Base-by-base conservation (phyloP, 2,329 filamentous ascomycete species). In the Xylariaceae sp. region DNA sequence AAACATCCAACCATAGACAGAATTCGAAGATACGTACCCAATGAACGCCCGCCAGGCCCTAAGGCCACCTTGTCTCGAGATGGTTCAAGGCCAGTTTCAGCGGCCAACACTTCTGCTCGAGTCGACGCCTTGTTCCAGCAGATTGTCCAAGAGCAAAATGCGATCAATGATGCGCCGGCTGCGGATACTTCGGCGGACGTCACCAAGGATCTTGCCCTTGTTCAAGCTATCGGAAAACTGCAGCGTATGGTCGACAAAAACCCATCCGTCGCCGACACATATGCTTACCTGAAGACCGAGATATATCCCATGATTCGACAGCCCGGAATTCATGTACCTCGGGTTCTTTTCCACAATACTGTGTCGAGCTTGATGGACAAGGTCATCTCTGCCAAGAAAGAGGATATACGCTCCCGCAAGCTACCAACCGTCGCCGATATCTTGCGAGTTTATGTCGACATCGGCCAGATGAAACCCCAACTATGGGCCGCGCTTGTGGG, bases 381-480 rank as follows among this genome's bases (percentile, higher is more conserved):
- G 37, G 59, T 77, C 6, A 59, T 68, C 21, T 50, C 49, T 4
- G 71, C 70, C 40, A 76, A 76, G 57, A 62, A 66, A 40, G 54
- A 54, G 1, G 66, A 74, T 51, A 71, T 73, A 37, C 57, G 65
- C 10, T 62, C 65, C 2, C 50, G 60, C 16, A 52, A 57, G 2
- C 67, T 79, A 43, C 76, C 76, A 3, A 65, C 70, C 20, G 69
- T 75, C n/a, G 65, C 73, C 26, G 70, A 73, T 14, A 74, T 77
- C 44, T 75, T 72, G 26, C 68, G 72, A 48, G 57, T 72, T 26
- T 71, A 72, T 49, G 63, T 70, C 14, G 71, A 75, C 48, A 62
- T 75, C 6, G 70, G 66, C 43, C 61, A 72, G 9, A 57, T 78
- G 32, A 62, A 62, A 20, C 70, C 73, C 1, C 47, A 56, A 20